phyloP scores from a whole-genome alignment of 805 yeast species.

The Candida yuanshanica region DNA sequence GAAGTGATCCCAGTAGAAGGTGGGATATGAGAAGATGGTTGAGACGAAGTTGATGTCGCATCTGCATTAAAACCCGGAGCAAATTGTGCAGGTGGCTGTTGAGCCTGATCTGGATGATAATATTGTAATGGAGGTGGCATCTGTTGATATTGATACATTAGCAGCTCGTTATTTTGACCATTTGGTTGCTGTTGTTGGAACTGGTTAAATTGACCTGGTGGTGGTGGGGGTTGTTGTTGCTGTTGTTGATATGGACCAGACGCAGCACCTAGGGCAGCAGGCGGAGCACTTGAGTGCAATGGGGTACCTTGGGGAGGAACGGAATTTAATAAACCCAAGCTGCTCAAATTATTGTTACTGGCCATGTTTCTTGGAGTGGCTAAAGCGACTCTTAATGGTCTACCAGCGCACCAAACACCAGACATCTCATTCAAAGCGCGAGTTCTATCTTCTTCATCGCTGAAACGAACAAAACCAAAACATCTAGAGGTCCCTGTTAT shows the following conservation, averaged over 20 bases:
- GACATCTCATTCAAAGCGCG: constrained; percentile 70
- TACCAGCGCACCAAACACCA: constrained; percentile 74
- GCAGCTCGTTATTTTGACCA: constrained; percentile 12
- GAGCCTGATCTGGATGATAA: constrained; percentile 15
- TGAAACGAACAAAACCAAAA: constrained; percentile 75
- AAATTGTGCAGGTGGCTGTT: constrained; percentile 7
- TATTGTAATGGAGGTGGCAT: constrained; percentile 14
- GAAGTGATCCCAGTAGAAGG: background rate
- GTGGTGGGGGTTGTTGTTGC: background rate
- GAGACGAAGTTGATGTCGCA: background rate
- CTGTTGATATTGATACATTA: constrained; percentile 20
- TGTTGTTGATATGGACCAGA: constrained; percentile 7
- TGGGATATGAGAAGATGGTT: background rate
- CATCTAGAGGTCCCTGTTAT: constrained; percentile 71
- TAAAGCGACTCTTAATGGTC: constrained; percentile 69
- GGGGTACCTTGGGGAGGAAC: constrained; percentile 2
- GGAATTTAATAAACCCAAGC: constrained; percentile 2
- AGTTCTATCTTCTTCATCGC: constrained; percentile 62
- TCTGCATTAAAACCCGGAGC: constrained; percentile 2
- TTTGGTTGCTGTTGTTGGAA: constrained; percentile 18
- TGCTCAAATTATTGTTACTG: constrained; percentile 3
- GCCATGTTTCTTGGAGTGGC: constrained; percentile 64
- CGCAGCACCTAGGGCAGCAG: constrained; percentile 10
- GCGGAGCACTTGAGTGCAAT: background rate
- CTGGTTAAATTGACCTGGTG: constrained; percentile 9